phyloP scores from a whole-genome alignment of 179 eudicot species.

The Gypsophila paniculata region DNA sequence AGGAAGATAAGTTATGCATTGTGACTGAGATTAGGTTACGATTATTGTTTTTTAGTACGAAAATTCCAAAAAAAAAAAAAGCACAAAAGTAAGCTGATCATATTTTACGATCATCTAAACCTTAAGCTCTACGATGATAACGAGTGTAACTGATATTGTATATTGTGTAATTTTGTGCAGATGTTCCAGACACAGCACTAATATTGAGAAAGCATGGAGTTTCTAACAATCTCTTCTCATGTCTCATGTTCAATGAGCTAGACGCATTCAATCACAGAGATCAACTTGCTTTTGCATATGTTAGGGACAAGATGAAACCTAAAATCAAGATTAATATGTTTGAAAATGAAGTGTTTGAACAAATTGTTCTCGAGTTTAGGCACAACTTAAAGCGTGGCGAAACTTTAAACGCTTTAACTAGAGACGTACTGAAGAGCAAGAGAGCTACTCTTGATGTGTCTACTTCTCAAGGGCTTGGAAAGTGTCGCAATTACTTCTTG shows the following conservation, averaged over 20 bases:
- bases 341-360: conserved; percentile 78
- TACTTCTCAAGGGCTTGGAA: conserved; percentile 36
- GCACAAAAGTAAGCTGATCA: too few species aligned
- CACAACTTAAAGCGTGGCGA: conserved; percentile 49
- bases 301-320: conserved; percentile 77
- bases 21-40: too few species aligned
- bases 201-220: conserved; percentile 65
- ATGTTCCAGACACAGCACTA: conserved; percentile 82
- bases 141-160: too few species aligned
- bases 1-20: too few species aligned
- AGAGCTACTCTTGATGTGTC: conserved; percentile 37
- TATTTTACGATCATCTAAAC: too few species aligned
- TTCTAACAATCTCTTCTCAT: conserved; percentile 52
- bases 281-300: conserved; percentile 76
- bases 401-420: not conserved
- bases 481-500: conserved; percentile 45
- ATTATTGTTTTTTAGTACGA: too few species aligned
- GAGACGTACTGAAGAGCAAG: conserved; percentile 28
- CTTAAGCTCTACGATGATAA: too few species aligned
- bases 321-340: conserved; percentile 75
- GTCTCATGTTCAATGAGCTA: conserved; percentile 72
- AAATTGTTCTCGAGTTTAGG: conserved; percentile 66
- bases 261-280: conserved; percentile 81
- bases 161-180: too few species aligned
- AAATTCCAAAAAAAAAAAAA: too few species aligned